phyloP scores from a whole-genome alignment of 257 asterid genomes.

The Salvia splendens region DNA sequence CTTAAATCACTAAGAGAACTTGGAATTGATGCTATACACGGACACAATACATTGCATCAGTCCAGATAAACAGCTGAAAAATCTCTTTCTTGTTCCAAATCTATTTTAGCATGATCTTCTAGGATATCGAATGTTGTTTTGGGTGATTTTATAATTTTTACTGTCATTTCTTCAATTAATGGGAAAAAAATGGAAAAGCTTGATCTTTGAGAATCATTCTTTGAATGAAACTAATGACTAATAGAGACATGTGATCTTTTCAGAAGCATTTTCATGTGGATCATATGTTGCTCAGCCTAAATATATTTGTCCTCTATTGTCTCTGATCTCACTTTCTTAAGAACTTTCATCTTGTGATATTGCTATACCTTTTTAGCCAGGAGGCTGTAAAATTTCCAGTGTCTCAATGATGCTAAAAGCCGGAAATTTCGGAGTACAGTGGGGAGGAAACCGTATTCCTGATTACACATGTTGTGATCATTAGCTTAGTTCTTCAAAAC shows the following conservation, averaged over 20 bases:
- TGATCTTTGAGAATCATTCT: neutral
- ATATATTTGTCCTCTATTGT: slow-evolving; percentile 3
- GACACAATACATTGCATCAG: neutral
- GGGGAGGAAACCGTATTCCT: neutral
- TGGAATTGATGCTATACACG: neutral
- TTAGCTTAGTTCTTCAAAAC: neutral
- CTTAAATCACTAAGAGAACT: slow-evolving; percentile 8
- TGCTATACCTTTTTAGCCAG: neutral
- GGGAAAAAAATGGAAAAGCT: slow-evolving; percentile 5
- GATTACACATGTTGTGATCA: slow-evolving; percentile 11
- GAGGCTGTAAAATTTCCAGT: neutral
- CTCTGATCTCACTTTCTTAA: neutral
- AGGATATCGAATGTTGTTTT: slow-evolving; percentile 9
- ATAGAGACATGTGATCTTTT: neutral
- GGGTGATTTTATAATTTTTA: neutral
- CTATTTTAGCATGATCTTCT: slow-evolving; percentile 17
- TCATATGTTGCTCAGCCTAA: neutral
- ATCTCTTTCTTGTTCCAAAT: neutral
- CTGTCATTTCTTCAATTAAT: neutral
- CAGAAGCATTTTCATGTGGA: neutral
- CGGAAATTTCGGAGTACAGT: neutral
- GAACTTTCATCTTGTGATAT: neutral
- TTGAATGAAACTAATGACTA: slow-evolving; percentile 7
- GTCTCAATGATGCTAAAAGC: neutral
- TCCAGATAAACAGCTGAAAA: slow-evolving; percentile 1